Percentiles rank a stretch among this genome's conserved stretches.
Conservation (phyloP, 768 basidiomycete genomes). For the Leccinellum rugosiceps region DNA sequence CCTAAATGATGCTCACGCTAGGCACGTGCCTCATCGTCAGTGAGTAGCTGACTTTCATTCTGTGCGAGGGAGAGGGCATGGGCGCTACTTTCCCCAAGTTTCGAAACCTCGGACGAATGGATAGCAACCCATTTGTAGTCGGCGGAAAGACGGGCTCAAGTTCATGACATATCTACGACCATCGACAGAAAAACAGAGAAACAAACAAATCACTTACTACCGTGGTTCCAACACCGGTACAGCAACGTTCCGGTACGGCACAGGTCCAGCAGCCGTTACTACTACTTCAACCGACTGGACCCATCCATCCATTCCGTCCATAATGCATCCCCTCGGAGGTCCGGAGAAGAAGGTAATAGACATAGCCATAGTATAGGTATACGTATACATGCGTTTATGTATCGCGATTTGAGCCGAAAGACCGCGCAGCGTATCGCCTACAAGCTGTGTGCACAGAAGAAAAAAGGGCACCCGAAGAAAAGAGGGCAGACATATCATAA, state of each 20-base stretch:
- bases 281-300: background rate
- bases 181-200: background rate
- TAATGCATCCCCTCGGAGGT: conserved; percentile 19
- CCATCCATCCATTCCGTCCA: background rate
- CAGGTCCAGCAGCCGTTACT: background rate
- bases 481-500: background rate
- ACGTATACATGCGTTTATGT: conserved; percentile 4
- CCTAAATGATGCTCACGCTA: conserved; percentile 7
- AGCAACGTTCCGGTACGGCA: background rate
- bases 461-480: background rate
- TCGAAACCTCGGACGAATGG: background rate
- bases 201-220: background rate
- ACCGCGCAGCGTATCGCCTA: background rate
- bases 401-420: background rate
- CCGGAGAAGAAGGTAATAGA: conserved; percentile 12
- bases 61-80: background rate
- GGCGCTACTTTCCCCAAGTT: background rate
- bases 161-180: background rate
- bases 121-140: background rate
- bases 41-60: background rate
- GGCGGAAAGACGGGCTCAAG: background rate
- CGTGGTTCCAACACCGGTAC: background rate
- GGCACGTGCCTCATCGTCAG: background rate
- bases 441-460: background rate
- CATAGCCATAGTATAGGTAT: background rate